Evolutionary conservation across 345 rosid genomes (phyloP).

Genomic region (Citrus sinensis): DVS_A1.0 CM039168.1:27609501-27610000

Average conservation of each 20-base stretch:
- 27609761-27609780: slow-evolving; percentile 20
- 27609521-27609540: slow-evolving; percentile 77
- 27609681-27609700: slow-evolving; percentile 15
- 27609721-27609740: slow-evolving; percentile 43
- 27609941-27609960: neutral
- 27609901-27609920: slow-evolving; percentile 6
- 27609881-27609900: slow-evolving; percentile 41
- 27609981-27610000: too few relatives aligned
- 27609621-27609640: slow-evolving; percentile 54
- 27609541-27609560: slow-evolving; percentile 97
- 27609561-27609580: slow-evolving; percentile 73
- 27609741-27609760: slow-evolving; percentile 49
- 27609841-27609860: slow-evolving; percentile 22
- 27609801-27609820: neutral
- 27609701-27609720: slow-evolving; percentile 11
- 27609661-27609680: slow-evolving; percentile 30
- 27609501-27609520: slow-evolving; percentile 28
- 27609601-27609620: slow-evolving; percentile 76
- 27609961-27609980: neutral
- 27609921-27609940: too few relatives aligned
- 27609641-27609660: slow-evolving; percentile 89
- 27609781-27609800: slow-evolving; percentile 23
- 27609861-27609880: slow-evolving; percentile 18
- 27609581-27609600: slow-evolving; percentile 87
- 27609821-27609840: neutral